Base-by-base conservation (phyloP, 225 moss, liverwort and hornwort genomes). In the Rhytidiadelphus loreus region DNA sequence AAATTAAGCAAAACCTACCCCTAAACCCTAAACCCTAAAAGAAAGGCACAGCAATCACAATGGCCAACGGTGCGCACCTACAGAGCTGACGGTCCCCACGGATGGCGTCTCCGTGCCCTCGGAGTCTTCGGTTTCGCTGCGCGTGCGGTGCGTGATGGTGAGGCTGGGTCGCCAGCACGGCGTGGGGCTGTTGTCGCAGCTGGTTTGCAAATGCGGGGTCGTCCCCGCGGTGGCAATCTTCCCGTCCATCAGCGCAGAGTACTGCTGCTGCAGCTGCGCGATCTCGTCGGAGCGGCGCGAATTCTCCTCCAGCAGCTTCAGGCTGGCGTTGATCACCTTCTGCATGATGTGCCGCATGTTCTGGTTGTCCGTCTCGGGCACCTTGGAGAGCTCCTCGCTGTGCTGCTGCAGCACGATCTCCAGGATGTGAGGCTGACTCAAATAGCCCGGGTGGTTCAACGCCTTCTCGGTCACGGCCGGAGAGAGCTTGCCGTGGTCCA, bases 281-380 rank as follows among this genome's bases (percentile, higher is more conserved):
- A 98, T 97, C 90, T 98, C 98, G 77, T 94, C 92, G 6, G 97
- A 97, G 41, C 97, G 94, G 22, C 98, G 91, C 9, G 98, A 96
- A 61, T 97, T 98, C 87, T 98, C 97, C 88, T 98, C 97, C 75
- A 98, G 83, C 6, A 98, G 92, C 90, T 98, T 98, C 90, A 98
- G 82, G 83, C 97, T 98, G 23, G 98, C 98, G 63, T 98, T 98
- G 86, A 98, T 98, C 61, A 98, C 98, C 87, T 98, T 97, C 88
- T 96, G 97, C 97, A 97, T 96, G 88, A 98, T 98, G 78, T 93
- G 95, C 52, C 95, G 88, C 88, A 98, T 89, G 56, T 98, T 96
- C 68, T 95, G 91, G 19, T 92, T 95, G 65, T 96, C 98, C 16
- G 93, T 89, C 39, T 97, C 95, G 0, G 97, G 95, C 82, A 96